Evolutionary conservation across 805 yeast genomes (phyloP).

Genomic region (Hagleromyces aurorensis): DNA sequence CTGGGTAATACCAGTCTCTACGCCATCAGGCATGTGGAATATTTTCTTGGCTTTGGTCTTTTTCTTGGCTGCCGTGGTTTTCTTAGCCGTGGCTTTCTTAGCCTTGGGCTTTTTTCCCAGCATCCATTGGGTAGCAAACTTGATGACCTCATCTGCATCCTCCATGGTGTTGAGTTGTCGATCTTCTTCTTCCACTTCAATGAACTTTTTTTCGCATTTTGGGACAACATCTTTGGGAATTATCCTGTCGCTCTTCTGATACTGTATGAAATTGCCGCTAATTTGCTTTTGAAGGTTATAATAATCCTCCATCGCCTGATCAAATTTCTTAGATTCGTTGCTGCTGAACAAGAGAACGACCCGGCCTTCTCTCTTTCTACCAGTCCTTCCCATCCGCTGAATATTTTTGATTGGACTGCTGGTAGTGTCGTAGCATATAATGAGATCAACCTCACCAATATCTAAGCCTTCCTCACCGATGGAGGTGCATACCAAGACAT

Average conservation of each 20-base stretch:
- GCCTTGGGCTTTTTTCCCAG: constrained; percentile 30
- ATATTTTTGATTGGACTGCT: constrained; percentile 87
- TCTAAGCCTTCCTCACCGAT: constrained; percentile 98
- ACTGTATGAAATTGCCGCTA: constrained; percentile 37
- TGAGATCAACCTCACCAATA: constrained; percentile 95
- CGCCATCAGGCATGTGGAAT: constrained; percentile 71
- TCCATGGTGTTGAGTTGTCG: constrained; percentile 42
- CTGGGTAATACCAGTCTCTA: constrained; percentile 51
- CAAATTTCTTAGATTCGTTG: constrained; percentile 71
- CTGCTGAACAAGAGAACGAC: constrained; percentile 69
- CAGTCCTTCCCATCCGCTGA: constrained; percentile 98
- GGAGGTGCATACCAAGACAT: constrained; percentile 87
- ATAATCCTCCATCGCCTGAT: constrained; percentile 79
- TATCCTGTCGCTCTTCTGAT: constrained; percentile 53
- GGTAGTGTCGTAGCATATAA: constrained; percentile 88
- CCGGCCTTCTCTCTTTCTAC: constrained; percentile 85
- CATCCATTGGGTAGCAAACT: constrained; percentile 60
- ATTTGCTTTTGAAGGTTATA: constrained; percentile 67
- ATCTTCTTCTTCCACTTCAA: constrained; percentile 69
- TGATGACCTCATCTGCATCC: constrained; percentile 61
- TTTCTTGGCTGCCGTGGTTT: constrained; percentile 7
- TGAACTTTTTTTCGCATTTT: constrained; percentile 42
- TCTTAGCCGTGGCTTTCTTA: constrained; percentile 14
- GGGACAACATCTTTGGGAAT: constrained; percentile 56
- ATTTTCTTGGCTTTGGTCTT: constrained; percentile 21